phyloP scores from a whole-genome alignment of 768 basidiomycete species.

The Crassisporium funariophilum region DNA sequence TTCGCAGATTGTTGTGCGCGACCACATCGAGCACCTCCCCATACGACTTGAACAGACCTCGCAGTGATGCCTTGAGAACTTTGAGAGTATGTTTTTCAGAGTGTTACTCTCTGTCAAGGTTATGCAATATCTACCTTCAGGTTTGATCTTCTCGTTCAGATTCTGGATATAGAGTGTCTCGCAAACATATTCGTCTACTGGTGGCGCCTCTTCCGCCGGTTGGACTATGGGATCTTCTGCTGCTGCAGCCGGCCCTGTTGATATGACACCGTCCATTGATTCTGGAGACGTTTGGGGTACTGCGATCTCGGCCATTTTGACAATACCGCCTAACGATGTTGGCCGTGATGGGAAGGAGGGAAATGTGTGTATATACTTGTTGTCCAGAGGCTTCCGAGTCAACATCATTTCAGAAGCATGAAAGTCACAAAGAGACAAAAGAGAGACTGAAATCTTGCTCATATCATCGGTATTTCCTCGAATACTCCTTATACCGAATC shows the following conservation, averaged over 20 bases:
- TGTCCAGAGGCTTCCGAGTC: background rate
- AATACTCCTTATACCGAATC: too few relatives aligned
- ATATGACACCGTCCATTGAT: constrained; percentile 35
- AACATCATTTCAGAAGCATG: too few relatives aligned
- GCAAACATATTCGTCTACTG: constrained; percentile 40
- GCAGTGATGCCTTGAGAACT: constrained; percentile 89
- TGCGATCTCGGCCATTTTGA: constrained; percentile 22
- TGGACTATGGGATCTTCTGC: constrained; percentile 7
- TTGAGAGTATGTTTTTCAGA: constrained; percentile 6
- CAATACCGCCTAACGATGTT: constrained; percentile 2
- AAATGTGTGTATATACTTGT: background rate
- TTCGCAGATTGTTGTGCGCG: constrained; percentile 91
- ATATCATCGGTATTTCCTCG: too few relatives aligned
- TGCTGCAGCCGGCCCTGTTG: constrained; percentile 4
- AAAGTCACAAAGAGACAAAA: too few relatives aligned
- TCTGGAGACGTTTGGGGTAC: constrained; percentile 23
- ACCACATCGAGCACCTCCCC: constrained; percentile 95
- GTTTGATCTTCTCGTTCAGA: constrained; percentile 91
- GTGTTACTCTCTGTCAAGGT: background rate
- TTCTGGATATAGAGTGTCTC: constrained; percentile 97
- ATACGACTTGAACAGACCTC: constrained; percentile 90
- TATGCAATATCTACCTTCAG: constrained; percentile 52
- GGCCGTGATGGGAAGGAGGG: background rate
- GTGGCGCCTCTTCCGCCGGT: constrained; percentile 19
- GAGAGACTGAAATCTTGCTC: background rate